Conservation (phyloP, 352 stramenopile genomes). For the Hyaloperonospora arabidopsidis region DNA sequence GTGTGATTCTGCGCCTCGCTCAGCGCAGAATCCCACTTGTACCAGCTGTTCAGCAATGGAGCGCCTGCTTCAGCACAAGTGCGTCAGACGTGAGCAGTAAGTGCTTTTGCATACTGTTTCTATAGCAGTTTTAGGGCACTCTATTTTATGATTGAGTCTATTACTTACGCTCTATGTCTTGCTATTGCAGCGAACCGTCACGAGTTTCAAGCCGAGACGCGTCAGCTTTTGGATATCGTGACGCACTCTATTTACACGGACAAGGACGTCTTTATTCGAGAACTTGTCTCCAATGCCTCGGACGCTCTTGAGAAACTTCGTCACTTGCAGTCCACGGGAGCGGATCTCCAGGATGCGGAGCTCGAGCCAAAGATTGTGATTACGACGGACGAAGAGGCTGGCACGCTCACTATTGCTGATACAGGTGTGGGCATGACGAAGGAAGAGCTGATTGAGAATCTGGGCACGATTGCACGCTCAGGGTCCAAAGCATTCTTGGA, state of each 20-base stretch:
- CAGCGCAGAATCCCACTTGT: too few relatives aligned
- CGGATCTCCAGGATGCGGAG: conserved; percentile 66
- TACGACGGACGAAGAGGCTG: conserved; percentile 90
- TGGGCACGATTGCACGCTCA: conserved; percentile 97
- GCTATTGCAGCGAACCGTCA: conserved; percentile 47
- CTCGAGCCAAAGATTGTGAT: conserved; percentile 95
- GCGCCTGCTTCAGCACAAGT: conserved; percentile 33
- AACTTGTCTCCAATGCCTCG: conserved; percentile 98
- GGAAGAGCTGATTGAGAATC: conserved; percentile 94
- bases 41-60: conserved; percentile 28
- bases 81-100: conserved; percentile 35
- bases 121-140: too few relatives aligned
- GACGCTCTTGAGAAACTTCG: conserved; percentile 98
- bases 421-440: conserved; percentile 97
- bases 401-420: conserved; percentile 97
- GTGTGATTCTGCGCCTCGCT: too few relatives aligned
- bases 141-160: background rate
- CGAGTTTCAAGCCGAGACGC: conserved; percentile 94
- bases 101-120: background rate
- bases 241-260: conserved; percentile 99
- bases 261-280: conserved; percentile 98
- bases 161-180: background rate
- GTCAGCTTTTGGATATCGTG: conserved; percentile 95
- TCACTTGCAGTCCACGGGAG: conserved; percentile 84
- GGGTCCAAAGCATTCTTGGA: conserved; percentile 97